Evolutionary conservation across 2,329 filamentous ascomycete species (phyloP), one percentile per base, ranked within the genome.

Genomic region (Penicillium digitatum): DNA sequence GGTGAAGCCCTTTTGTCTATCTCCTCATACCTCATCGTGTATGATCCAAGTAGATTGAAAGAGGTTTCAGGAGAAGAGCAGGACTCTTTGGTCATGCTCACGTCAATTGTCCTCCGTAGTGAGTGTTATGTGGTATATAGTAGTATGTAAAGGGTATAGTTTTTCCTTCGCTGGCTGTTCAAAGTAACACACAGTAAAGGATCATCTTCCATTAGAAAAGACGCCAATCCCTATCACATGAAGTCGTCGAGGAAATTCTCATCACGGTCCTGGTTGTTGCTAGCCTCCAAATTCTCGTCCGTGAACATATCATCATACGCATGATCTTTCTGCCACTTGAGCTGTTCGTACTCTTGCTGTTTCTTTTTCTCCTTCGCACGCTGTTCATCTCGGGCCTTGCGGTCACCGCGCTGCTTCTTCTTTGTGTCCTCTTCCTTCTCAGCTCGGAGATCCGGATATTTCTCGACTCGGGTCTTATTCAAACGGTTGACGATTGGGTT

Each of bases 281-380:
- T 85, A 22, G 74, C 76, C 40, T 85, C 85, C 77, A 95, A 81
- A 65, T 88, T 87, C 55, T 96, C 89, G 51, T 95, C 90, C 5
- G 83, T 85, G 73, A 96, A 91, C 51, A 96, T 75, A 44, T 96
- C 91, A 70, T 97, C 94, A 73, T 99, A 99, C 2, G 92, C 93
- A 75, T 99, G 93, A n/a, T 96, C 91, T 76, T 94, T 94, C 74
- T 95, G 90, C 81, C 86, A 95, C 73, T 95, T 95, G 76, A 93
- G 84, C 74, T 95, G 87, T 74, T 90, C 88, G 61, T 90, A 82
- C 77, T 96, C 90, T 73, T 90, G 87, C 47, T 69, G 73, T 58
- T 78, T 75, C 54, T 69, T 69, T 60, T 76, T 76, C 38, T 78
- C 76, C 47, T 64, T 66, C 8, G 65, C 62, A 51, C 70, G 71